phyloP scores from a whole-genome alignment of 225 moss, liverwort and hornwort genomes.

The Climacium dendroides region DNA sequence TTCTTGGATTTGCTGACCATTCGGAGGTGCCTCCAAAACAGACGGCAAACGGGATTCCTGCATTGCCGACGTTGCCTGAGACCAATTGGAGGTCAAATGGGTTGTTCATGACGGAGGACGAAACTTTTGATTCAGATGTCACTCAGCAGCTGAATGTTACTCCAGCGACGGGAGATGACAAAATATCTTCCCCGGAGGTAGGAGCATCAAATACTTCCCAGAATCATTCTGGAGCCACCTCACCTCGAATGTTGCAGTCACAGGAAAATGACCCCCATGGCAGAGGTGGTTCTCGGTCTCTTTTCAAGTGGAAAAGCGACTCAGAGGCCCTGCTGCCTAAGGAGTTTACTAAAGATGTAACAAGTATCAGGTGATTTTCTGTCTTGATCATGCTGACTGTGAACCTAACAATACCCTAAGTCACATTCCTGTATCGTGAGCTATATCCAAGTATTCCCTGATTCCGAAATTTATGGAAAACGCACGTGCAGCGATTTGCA shows the following conservation, averaged over 20 bases:
- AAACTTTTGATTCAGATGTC: slow-evolving; percentile 19
- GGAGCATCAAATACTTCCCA: slow-evolving; percentile 24
- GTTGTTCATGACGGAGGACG: slow-evolving; percentile 27
- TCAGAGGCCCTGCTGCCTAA: slow-evolving; percentile 26
- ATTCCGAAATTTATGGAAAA: background rate
- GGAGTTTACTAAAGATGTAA: slow-evolving; percentile 14
- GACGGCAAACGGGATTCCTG: slow-evolving; percentile 4
- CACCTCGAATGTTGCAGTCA: slow-evolving; percentile 27
- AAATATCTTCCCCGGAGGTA: slow-evolving; percentile 51
- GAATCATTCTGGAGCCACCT: slow-evolving; percentile 27
- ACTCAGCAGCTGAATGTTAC: slow-evolving; percentile 9
- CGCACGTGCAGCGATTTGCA: background rate
- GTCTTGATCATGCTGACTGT: background rate
- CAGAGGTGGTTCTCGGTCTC: slow-evolving; percentile 54
- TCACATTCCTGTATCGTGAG: background rate
- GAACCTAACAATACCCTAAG: background rate
- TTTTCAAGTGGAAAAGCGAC: slow-evolving; percentile 89
- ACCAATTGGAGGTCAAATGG: slow-evolving; percentile 46
- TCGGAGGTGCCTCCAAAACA: slow-evolving; percentile 21
- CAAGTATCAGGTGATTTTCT: slow-evolving; percentile 27
- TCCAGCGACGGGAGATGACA: slow-evolving; percentile 33
- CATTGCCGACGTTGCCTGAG: slow-evolving; percentile 31
- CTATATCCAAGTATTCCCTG: background rate
- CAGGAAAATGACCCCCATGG: slow-evolving; percentile 50
- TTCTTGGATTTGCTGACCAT: slow-evolving; percentile 73